These are phyloP conservation scores for Macrophomina phaseolina DNA, from an alignment of 2,329 filamentous ascomycete species.

Conservation along the genomic window DNA sequence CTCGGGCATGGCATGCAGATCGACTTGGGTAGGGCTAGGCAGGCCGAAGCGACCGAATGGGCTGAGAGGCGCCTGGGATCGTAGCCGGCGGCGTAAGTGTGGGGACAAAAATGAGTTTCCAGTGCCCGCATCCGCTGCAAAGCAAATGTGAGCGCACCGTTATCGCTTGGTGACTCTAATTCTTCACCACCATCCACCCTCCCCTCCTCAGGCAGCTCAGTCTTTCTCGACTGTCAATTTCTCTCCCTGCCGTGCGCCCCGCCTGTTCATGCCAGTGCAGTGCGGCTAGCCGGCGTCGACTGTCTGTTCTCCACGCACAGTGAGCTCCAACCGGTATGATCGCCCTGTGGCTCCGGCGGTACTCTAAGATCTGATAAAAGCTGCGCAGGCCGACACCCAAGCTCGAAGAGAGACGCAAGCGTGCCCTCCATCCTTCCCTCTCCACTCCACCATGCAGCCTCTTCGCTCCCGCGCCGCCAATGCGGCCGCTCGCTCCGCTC, in stretches of 20 bases:
- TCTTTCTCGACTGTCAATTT: constrained; percentile 5
- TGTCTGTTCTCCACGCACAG: constrained; percentile 11
- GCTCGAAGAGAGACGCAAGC: constrained; percentile 10
- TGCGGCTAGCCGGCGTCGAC: constrained; percentile 22
- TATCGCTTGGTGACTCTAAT: background rate
- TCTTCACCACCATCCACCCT: background rate
- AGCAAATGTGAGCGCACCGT: too few species aligned
- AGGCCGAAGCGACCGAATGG: constrained; percentile 9
- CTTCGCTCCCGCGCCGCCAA: constrained; percentile 26
- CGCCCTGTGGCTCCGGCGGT: constrained; percentile 20
- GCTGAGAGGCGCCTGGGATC: background rate
- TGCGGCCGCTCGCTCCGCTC: constrained; percentile 27
- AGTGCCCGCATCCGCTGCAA: constrained; percentile 12
- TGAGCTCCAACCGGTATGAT: constrained; percentile 4
- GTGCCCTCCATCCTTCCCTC: constrained; percentile 9
- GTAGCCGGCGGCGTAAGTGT: constrained; percentile 2
- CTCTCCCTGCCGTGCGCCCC: background rate
- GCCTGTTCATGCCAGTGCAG: constrained; percentile 23
- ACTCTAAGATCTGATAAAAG: constrained; percentile 27
- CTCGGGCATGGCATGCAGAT: constrained; percentile 13
- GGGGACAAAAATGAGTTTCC: background rate
- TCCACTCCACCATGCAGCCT: constrained; percentile 28
- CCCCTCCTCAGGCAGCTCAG: background rate
- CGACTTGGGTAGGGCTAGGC: background rate
- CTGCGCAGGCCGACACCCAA: constrained; percentile 23